phyloP scores from a whole-genome alignment of 352 stramenopile genomes.

The Phytophthora sansomeana region DNA sequence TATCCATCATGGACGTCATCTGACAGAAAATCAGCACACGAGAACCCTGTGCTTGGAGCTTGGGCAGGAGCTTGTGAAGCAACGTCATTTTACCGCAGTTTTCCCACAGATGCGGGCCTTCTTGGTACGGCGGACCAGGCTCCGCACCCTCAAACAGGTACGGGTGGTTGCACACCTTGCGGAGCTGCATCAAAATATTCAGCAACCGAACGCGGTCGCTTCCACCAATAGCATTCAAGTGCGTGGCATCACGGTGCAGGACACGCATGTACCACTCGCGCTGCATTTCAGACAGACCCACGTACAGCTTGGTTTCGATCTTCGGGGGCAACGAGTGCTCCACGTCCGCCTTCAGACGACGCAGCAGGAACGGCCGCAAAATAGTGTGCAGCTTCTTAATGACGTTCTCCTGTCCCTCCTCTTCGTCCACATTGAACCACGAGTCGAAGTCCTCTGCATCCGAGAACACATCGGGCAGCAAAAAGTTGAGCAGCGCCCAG shows the following conservation, averaged over 20 bases:
- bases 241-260: conserved; percentile 94
- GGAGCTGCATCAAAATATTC: conserved; percentile 99
- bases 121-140: conserved; percentile 95
- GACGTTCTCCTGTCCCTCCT: conserved; percentile 96
- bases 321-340: conserved; percentile 98
- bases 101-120: conserved; percentile 98
- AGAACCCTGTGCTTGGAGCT: conserved; percentile 88
- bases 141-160: conserved; percentile 99
- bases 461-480: conserved; percentile 94
- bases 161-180: conserved; percentile 99
- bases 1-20: conserved; percentile 99
- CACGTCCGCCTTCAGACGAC: conserved; percentile 98
- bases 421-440: conserved; percentile 99
- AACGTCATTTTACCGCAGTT: conserved; percentile 99
- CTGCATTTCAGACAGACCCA: conserved; percentile 98
- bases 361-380: conserved; percentile 97
- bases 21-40: conserved; percentile 99
- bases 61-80: conserved; percentile 94
- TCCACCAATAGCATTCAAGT: conserved; percentile 97
- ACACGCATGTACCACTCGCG: conserved; percentile 99
- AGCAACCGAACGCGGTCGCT: conserved; percentile 95
- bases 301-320: conserved; percentile 99
- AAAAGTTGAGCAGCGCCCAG: conserved; percentile 99
- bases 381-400: conserved; percentile 98
- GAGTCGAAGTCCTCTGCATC: conserved; percentile 98